Conservation (phyloP, 2,329 filamentous ascomycete genomes). For the Alternaria triticina region DNA sequence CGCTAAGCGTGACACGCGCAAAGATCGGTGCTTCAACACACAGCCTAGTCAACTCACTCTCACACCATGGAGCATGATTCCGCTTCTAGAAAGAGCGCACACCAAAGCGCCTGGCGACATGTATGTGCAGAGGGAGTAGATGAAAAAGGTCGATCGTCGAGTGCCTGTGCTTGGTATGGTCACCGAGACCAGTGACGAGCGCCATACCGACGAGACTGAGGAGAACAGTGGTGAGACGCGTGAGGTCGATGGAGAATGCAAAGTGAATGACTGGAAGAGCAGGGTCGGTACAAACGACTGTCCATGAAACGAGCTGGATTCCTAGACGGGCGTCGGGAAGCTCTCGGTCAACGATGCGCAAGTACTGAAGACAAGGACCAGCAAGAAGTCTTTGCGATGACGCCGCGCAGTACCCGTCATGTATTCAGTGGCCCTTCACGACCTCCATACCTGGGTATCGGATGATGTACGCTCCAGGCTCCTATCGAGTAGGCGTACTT, state of each 20-base stretch:
- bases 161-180: not conserved
- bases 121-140: not conserved
- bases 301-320: not conserved
- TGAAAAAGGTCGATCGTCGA: not conserved
- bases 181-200: not conserved
- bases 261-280: not conserved
- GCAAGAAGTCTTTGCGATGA: not conserved
- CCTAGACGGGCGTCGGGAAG: not conserved
- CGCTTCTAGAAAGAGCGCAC: not conserved
- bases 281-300: not conserved
- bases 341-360: not conserved
- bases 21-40: not conserved
- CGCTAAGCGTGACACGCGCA: not conserved
- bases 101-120: not conserved
- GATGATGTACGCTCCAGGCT: not conserved
- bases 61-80: not conserved
- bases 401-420: not conserved
- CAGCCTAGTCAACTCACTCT: not conserved
- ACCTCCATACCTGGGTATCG: not conserved
- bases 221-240: not conserved
- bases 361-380: not conserved
- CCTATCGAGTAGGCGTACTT: not conserved
- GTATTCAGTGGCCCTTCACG: not conserved
- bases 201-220: not conserved
- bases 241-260: not conserved